phyloP scores from a whole-genome alignment of 2,329 filamentous ascomycete species.

The Clonostachys rhizophaga region DNA sequence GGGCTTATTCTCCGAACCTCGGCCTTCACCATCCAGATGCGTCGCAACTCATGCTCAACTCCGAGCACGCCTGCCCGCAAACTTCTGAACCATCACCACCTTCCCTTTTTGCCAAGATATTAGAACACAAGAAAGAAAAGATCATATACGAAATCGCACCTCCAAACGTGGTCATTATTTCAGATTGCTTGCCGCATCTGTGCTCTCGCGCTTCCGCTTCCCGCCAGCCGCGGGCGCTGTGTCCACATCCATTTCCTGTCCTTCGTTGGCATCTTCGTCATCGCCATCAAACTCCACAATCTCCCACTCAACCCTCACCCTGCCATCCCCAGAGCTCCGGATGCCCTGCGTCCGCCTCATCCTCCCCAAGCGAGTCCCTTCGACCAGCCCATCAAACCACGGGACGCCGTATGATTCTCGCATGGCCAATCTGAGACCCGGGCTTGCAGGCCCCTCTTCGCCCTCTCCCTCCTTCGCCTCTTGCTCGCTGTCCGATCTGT shows the following conservation, averaged over 20 bases:
- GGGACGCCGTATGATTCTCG: conserved; percentile 67
- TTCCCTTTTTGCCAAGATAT: too few species aligned
- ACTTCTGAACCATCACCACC: too few species aligned
- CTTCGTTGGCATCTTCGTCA: conserved; percentile 21
- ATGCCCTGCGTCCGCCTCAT: conserved; percentile 58
- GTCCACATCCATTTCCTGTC: conserved; percentile 23
- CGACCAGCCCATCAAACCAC: conserved; percentile 81
- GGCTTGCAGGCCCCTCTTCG: conserved; percentile 11
- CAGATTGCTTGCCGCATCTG: background rate
- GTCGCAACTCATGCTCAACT: too few species aligned
- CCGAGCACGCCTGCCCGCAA: too few species aligned
- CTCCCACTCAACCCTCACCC: conserved; percentile 74
- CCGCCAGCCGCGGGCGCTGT: conserved; percentile 21
- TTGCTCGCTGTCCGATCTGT: conserved; percentile 16
- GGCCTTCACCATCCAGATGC: too few species aligned
- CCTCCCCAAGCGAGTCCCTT: conserved; percentile 68
- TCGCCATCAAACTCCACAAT: conserved; percentile 62
- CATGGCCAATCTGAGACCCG: conserved; percentile 20
- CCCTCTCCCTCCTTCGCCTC: conserved; percentile 8
- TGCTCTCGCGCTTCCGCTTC: conserved; percentile 46
- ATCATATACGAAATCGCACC: background rate
- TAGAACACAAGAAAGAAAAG: background rate
- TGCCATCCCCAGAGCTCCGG: conserved; percentile 53
- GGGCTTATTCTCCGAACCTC: too few species aligned
- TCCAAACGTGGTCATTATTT: background rate